phyloP scores from a whole-genome alignment of 2,329 filamentous ascomycete species.

The Aspergillus awamori region DNA sequence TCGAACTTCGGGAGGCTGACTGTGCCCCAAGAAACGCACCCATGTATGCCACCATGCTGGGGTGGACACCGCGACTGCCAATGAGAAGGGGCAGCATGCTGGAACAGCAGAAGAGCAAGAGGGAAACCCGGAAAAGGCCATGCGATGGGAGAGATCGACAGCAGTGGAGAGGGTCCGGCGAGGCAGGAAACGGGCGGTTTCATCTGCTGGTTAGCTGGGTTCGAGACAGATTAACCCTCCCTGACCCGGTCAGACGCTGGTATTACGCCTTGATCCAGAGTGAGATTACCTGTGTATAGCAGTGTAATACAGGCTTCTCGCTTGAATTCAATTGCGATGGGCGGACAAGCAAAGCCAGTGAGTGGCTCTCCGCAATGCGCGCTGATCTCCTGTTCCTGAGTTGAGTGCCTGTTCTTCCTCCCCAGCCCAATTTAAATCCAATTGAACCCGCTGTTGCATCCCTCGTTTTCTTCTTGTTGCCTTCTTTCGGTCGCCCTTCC shows the following conservation, averaged over 20 bases:
- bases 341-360: background rate
- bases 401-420: background rate
- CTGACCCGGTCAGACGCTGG: background rate
- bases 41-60: background rate
- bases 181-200: slow-evolving; percentile 7
- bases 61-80: slow-evolving; percentile 13
- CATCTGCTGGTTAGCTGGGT: background rate
- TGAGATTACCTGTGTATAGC: background rate
- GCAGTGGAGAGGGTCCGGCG: slow-evolving; percentile 7
- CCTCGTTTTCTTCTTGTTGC: background rate
- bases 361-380: slow-evolving; percentile 4
- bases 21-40: background rate
- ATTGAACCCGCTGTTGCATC: background rate
- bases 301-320: background rate
- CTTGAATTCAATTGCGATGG: slow-evolving; percentile 2
- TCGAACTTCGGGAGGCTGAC: background rate
- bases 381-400: slow-evolving; percentile 3
- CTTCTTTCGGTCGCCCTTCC: background rate
- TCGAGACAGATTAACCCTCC: background rate
- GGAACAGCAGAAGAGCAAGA: background rate
- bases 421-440: background rate
- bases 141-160: slow-evolving; percentile 4
- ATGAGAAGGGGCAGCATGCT: slow-evolving; percentile 2
- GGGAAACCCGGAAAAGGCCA: background rate
- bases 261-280: background rate